Evolutionary conservation across 2,329 filamentous ascomycete species (phyloP), one percentile per base, ranked within the genome.

Genomic region (Cladosporium sp.): DNA sequence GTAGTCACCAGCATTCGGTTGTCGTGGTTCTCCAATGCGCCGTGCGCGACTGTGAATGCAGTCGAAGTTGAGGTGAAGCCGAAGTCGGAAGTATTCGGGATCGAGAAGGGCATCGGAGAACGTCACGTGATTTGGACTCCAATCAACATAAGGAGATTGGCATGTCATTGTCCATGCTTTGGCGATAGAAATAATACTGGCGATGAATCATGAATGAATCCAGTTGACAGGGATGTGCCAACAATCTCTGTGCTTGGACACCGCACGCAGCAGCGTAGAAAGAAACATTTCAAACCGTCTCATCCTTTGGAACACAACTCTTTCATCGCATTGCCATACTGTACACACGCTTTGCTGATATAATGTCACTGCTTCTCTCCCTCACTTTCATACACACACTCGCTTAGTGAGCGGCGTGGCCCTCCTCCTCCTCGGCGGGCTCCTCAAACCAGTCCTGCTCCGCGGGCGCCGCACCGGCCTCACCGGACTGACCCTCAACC

Each of bases 401-500:
- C 45, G 17, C 37, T 41, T 50, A 50, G 47, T 50, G 47, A 15
- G 40, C 41, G 17, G 40, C 47, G 37, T 45, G 42, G 17, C 52
- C 52, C 48, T 58, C 57, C 42, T 63, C 62, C 48, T 65, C 62
- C 56, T 62, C 61, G 22, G 54, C n/a, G n/a, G n/a, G 59, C 61
- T 66, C 63, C 29, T 57, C 61, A 47, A 66, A 66, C 89, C 90
- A 96, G 67, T 83, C 80, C 70, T 85, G 77, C 68, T 83, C 79
- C 29, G 75, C 76, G 41, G 75, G 85, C 74, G 73, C 74, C 54
- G 85, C 79, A 51, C 80, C 76, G 59, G 77, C 77, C 70, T 82
- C 79, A 58, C 79, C 79, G 60, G 87, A 82, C 73, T 89, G 83
- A 61, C 92, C 92, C 80, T 97, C 92, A 60, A 97, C 85, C 75